These are phyloP conservation scores for Hemileccinum impolitum DNA, from an alignment of 768 basidiomycete species.

Conservation along the genomic window DNA sequence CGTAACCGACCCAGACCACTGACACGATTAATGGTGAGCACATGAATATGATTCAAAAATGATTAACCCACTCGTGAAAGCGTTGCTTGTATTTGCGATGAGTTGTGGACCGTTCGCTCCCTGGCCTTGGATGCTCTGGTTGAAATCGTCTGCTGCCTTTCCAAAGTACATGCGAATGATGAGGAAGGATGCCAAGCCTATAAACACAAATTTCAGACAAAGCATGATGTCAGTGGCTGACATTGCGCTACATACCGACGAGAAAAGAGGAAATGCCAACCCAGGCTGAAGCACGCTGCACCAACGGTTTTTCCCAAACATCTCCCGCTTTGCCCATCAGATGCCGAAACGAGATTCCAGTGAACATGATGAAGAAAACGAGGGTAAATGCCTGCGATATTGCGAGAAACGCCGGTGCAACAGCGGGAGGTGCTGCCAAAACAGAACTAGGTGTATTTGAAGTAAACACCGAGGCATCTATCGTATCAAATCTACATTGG, in stretches of 20 bases:
- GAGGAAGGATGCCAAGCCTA: constrained; percentile 67
- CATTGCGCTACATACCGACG: constrained; percentile 45
- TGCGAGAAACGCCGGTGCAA: constrained; percentile 62
- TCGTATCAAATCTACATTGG: not conserved
- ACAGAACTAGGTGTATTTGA: constrained; percentile 50
- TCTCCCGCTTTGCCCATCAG: constrained; percentile 53
- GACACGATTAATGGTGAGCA: not conserved
- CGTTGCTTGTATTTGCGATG: constrained; percentile 62
- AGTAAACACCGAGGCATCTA: constrained; percentile 68
- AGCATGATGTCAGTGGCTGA: not conserved
- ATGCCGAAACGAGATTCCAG: constrained; percentile 62
- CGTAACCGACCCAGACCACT: constrained; percentile 82
- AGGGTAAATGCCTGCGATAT: constrained; percentile 54
- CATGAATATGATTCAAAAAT: not conserved
- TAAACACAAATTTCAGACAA: not conserved
- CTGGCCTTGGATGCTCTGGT: constrained; percentile 51
- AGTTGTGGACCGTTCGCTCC: constrained; percentile 56
- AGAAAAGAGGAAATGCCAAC: constrained; percentile 75
- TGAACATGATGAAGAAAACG: constrained; percentile 64
- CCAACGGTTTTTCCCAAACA: constrained; percentile 50
- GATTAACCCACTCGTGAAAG: constrained; percentile 62
- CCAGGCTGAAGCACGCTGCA: constrained; percentile 66
- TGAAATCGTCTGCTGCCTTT: constrained; percentile 77
- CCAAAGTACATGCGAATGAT: constrained; percentile 80
- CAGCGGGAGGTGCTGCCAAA: constrained; percentile 57